These are phyloP conservation scores for Taiozyma sp. DNA, from an alignment of 1,139 yeast species.

Conservation along the genomic window DNA sequence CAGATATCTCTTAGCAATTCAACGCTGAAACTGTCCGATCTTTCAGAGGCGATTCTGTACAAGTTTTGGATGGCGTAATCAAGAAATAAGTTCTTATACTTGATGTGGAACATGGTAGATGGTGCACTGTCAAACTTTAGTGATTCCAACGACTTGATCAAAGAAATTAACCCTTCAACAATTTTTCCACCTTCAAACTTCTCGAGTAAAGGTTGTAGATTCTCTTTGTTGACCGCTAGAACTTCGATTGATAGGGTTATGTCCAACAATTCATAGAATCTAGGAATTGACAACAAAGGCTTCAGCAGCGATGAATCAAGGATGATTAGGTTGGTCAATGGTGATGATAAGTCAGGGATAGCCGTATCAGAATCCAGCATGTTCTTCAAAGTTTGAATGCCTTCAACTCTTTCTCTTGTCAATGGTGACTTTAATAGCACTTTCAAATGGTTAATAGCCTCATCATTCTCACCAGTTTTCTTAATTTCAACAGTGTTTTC, in stretches of 20 bases:
- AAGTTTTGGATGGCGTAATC: constrained; percentile 18
- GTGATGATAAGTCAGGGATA: constrained; percentile 11
- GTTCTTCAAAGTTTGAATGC: constrained; percentile 8
- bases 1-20: constrained; percentile 8
- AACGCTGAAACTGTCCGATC: not conserved
- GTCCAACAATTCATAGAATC: constrained; percentile 26
- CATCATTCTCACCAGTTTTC: not conserved
- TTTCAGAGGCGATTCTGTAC: constrained; percentile 9
- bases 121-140: constrained; percentile 20
- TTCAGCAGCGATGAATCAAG: constrained; percentile 26
- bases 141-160: constrained; percentile 13
- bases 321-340: constrained; percentile 21
- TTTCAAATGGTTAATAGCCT: constrained; percentile 6
- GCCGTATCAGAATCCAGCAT: not conserved
- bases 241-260: constrained; percentile 25
- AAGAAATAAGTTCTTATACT: constrained; percentile 19
- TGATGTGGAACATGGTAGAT: constrained; percentile 24
- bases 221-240: constrained; percentile 27
- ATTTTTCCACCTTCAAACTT: constrained; percentile 10
- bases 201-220: constrained; percentile 11
- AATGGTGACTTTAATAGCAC: constrained; percentile 15
- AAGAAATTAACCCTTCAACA: constrained; percentile 9
- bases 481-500: constrained; percentile 4
- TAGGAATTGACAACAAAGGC: constrained; percentile 21
- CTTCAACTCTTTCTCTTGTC: constrained; percentile 21